A percentile compares a stretch with the other conserved stretches of the same genome.
phyloP scores from a whole-genome alignment of 345 rosid genomes.

The Balakata baccata region DNA sequence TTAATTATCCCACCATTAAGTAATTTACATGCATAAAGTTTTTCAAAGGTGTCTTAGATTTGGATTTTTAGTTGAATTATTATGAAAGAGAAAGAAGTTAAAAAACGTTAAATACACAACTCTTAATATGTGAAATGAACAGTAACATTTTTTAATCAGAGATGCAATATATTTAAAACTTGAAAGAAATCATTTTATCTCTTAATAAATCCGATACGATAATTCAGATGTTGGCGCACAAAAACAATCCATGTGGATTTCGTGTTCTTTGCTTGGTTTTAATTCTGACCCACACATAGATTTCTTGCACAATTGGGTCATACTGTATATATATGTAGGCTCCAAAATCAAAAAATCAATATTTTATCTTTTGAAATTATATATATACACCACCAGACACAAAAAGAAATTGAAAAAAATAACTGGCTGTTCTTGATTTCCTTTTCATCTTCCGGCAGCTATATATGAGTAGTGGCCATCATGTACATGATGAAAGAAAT shows the following conservation, averaged over 20 bases:
- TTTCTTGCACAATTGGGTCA: conserved; percentile 17
- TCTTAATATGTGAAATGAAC: too few relatives aligned
- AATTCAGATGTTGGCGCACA: conserved; percentile 1
- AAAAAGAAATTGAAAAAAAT: background rate
- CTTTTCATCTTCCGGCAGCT: conserved; percentile 4
- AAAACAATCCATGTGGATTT: conserved; percentile 34
- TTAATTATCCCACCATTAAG: too few relatives aligned
- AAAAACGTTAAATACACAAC: too few relatives aligned
- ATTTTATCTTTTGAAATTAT: background rate
- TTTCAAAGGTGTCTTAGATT: too few relatives aligned
- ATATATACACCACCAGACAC: background rate
- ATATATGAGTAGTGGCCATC: conserved; percentile 4
- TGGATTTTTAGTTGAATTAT: too few relatives aligned
- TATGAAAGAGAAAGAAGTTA: background rate
- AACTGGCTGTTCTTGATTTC: conserved; percentile 10
- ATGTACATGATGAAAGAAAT: background rate
- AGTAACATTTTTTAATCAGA: too few relatives aligned
- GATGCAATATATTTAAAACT: too few relatives aligned
- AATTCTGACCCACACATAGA: conserved; percentile 26
- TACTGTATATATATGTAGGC: background rate
- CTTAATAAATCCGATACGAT: too few relatives aligned
- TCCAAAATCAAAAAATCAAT: conserved; percentile 4
- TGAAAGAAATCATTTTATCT: too few relatives aligned
- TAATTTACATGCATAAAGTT: too few relatives aligned
- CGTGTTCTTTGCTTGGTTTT: conserved; percentile 19